Evolutionary conservation across 192 early-diverging fungal genomes (phyloP).

Genomic region (Rhizophagus clarus): DNA sequence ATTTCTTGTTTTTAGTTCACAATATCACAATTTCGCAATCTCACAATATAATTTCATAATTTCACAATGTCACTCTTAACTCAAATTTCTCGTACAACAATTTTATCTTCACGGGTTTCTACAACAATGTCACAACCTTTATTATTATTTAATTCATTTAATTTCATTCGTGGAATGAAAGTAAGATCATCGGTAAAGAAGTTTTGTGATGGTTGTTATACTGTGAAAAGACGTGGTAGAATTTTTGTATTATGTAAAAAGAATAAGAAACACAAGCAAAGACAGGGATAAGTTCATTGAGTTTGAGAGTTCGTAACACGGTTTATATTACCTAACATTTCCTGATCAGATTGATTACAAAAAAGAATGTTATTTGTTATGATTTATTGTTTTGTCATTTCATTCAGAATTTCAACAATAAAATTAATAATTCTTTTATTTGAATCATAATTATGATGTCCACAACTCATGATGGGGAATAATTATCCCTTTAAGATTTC

Average conservation of each 20-base stretch:
- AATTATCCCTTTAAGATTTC: too few relatives aligned
- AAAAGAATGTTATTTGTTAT: too few relatives aligned
- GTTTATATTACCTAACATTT: too few relatives aligned
- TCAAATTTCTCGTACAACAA: background rate
- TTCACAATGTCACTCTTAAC: background rate
- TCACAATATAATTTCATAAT: background rate
- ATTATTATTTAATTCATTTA: background rate
- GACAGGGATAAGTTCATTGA: slow-evolving; percentile 70
- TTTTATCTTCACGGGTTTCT: background rate
- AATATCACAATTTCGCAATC: too few relatives aligned
- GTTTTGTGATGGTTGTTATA: slow-evolving; percentile 88
- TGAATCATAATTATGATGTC: too few relatives aligned
- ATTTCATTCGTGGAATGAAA: slow-evolving; percentile 73
- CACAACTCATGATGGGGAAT: too few relatives aligned
- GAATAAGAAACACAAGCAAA: slow-evolving; percentile 95
- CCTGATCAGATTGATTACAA: too few relatives aligned
- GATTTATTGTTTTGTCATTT: too few relatives aligned
- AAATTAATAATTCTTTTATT: too few relatives aligned
- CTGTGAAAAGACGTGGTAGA: slow-evolving; percentile 80
- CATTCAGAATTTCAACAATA: too few relatives aligned
- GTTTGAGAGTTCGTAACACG: too few relatives aligned
- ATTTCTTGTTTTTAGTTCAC: too few relatives aligned
- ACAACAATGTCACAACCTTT: background rate
- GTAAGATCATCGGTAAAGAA: slow-evolving; percentile 87
- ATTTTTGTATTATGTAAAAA: slow-evolving; percentile 89